These are phyloP conservation scores for Schizosaccharomyces cryophilus DNA, from an alignment of 805 yeast species.

Conservation along the genomic window DNA sequence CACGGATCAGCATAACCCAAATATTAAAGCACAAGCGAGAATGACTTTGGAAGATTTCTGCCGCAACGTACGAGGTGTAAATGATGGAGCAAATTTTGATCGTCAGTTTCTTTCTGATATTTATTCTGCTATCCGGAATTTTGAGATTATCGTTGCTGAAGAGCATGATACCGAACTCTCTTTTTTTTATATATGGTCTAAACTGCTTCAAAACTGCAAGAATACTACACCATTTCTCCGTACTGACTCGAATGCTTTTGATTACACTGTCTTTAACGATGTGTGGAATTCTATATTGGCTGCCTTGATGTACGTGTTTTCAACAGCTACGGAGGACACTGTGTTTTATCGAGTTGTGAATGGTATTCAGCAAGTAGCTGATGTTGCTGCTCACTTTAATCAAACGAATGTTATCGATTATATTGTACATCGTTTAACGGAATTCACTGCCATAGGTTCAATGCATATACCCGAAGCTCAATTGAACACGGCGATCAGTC, in stretches of 20 bases:
- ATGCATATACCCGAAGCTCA: constrained; percentile 12
- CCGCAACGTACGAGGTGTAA: constrained; percentile 57
- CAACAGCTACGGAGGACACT: constrained; percentile 75
- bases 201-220: constrained; percentile 11
- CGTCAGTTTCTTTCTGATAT: constrained; percentile 64
- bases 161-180: constrained; percentile 84
- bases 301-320: constrained; percentile 53
- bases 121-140: constrained; percentile 51
- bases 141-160: constrained; percentile 92
- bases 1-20: constrained; percentile 80
- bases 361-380: constrained; percentile 64
- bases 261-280: constrained; percentile 41
- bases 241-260: constrained; percentile 24
- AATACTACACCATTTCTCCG: constrained; percentile 8
- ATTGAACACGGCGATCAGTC: constrained; percentile 19
- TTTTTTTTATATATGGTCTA: constrained; percentile 50
- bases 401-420: constrained; percentile 34
- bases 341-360: constrained; percentile 69
- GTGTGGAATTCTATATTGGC: constrained; percentile 41
- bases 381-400: constrained; percentile 42
- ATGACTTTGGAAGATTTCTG: constrained; percentile 73
- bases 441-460: constrained; percentile 38
- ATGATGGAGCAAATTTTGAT: constrained; percentile 50
- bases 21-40: constrained; percentile 40
- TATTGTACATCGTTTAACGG: constrained; percentile 40